phyloP scores from a whole-genome alignment of 352 stramenopile species.

The Aphanomyces cochlioides region DNA sequence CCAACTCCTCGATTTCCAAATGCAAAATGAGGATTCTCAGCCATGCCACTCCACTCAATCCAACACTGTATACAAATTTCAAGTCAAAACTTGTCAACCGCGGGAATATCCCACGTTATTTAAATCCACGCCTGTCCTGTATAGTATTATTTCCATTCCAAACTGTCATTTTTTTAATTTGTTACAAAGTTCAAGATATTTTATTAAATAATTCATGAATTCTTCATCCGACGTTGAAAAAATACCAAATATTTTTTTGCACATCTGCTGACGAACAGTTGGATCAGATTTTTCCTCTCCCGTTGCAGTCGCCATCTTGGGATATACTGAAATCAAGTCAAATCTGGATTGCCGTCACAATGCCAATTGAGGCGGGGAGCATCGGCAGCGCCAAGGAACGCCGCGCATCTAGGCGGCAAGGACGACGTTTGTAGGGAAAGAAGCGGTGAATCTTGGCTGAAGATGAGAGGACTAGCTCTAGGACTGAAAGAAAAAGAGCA shows the following conservation, averaged over 20 bases:
- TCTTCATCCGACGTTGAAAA: no score
- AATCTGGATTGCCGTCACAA: neutral
- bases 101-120: conserved; percentile 12
- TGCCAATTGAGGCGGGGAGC: neutral
- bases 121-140: neutral
- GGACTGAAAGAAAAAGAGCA: no score
- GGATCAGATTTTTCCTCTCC: conserved; percentile 31
- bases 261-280: conserved; percentile 3
- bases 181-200: no score
- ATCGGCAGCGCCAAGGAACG: neutral
- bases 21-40: conserved; percentile 29
- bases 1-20: conserved; percentile 30
- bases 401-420: neutral
- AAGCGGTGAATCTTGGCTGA: no score
- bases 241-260: neutral
- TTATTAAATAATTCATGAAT: no score
- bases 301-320: conserved; percentile 11
- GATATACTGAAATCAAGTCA: neutral
- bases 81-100: conserved; percentile 7
- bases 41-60: conserved; percentile 17
- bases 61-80: conserved; percentile 19
- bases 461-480: no score
- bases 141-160: no score
- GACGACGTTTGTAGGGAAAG: no score
- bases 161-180: no score